Evolutionary conservation across 176 grass and related monocot genomes (phyloP), one percentile per base, ranked within the genome.

Genomic region (Themeda triandra): DNA sequence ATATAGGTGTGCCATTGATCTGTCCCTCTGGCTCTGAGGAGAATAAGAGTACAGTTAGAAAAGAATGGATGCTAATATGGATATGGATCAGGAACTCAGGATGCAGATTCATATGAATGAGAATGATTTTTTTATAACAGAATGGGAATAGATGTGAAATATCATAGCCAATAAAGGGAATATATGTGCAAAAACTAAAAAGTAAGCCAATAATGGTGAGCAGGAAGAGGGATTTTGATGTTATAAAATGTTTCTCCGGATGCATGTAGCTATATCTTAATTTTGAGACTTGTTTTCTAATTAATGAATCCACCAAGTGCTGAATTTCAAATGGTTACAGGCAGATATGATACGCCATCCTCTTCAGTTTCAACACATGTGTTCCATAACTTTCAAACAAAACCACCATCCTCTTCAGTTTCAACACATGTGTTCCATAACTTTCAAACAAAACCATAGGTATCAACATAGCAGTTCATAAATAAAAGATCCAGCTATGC

Each of bases 1-100:
- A 90, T 87, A 94, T 33, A 94, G 60, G 53, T 97, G 89, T 62
- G 84, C 90, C 88, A 89, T 92, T 25, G 90, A 87, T 69, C 62
- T 73, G 37, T 92, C 88, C 64, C 94, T 94, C 86, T 94, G 71
- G 24, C 78, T 94, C 90, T 86, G 56, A 63, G 36, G 59, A 87
- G 70, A 40, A 90, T 13, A 88, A 64, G 32, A 68, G 6, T 58
- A 80, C 48, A 49, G 10, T 35, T 71, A 78, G 13, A 64, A 71
- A 81, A 45, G 3, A 76, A 71, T 89, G 14, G 23, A 86, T 54
- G 30, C 7, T 69, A 44, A 53, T 37, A 69, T 13, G 66, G 2
- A 63, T 1, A 68, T 51, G 29, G 32, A 5, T 33, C 36, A 54
- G 6, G 28, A 13, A 42, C 8, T 36, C 39, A 30, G 7, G 58